Evolutionary conservation across 768 basidiomycete species (phyloP).

Genomic region (Auricularia sp.): DNA sequence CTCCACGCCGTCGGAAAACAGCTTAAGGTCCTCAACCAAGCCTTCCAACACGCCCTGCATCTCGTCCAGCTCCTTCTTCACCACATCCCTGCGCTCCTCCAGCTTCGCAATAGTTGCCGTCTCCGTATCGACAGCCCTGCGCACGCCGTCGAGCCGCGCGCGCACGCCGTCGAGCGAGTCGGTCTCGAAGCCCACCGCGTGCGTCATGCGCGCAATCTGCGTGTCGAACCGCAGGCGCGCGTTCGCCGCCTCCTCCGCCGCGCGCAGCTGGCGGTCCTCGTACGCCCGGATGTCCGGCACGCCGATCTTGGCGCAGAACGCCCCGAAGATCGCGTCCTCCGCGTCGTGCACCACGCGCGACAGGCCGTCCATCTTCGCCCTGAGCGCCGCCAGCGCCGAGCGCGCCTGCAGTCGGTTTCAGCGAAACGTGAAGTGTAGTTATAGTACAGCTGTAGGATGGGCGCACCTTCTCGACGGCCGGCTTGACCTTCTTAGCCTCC

Average conservation of each 20-base stretch:
- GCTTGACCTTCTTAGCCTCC: constrained; percentile 53
- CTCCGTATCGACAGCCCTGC: constrained; percentile 43
- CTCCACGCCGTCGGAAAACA: constrained; percentile 53
- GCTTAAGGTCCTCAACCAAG: constrained; percentile 52
- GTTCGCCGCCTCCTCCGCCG: constrained; percentile 81
- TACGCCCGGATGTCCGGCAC: constrained; percentile 83
- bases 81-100: constrained; percentile 40
- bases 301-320: constrained; percentile 72
- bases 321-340: constrained; percentile 67
- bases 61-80: constrained; percentile 49
- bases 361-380: constrained; percentile 45
- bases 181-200: constrained; percentile 78
- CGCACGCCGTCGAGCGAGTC: constrained; percentile 58
- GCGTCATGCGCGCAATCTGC: constrained; percentile 74
- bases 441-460: neutral
- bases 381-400: constrained; percentile 37
- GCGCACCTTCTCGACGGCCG: constrained; percentile 61
- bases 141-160: constrained; percentile 50
- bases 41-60: constrained; percentile 44
- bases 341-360: constrained; percentile 54
- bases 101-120: constrained; percentile 41
- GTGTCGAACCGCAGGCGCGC: constrained; percentile 73
- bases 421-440: neutral
- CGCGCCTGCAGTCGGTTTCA: neutral
- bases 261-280: constrained; percentile 81